Percentiles rank a stretch among this genome's conserved stretches.
Evolutionary conservation across 108 stramenopile genomes (phyloP).

Genomic region (Skeletonema potamos): DNA sequence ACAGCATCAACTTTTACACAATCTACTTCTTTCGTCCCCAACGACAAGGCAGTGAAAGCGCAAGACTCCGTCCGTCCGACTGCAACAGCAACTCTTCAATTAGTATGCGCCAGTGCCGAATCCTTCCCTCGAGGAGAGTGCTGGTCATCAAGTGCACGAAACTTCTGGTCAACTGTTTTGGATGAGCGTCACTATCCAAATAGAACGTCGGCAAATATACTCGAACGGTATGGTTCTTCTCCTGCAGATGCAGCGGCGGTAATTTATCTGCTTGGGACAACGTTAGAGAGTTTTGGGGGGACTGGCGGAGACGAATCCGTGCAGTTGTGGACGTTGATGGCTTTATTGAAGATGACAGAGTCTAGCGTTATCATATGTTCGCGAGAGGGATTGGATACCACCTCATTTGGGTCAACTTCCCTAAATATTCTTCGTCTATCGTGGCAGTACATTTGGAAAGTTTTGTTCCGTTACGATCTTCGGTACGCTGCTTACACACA

Average conservation of each 20-base stretch:
- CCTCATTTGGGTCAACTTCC: constrained; percentile 25
- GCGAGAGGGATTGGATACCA: constrained; percentile 22
- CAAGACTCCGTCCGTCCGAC: constrained; percentile 17
- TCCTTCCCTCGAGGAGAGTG: constrained; percentile 76
- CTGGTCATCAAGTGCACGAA: constrained; percentile 58
- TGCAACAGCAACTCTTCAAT: constrained; percentile 45
- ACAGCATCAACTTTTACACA: not conserved
- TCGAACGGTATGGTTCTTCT: constrained; percentile 50
- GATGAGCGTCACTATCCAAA: constrained; percentile 33
- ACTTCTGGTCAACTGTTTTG: constrained; percentile 53
- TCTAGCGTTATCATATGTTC: constrained; percentile 47
- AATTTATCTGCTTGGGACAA: constrained; percentile 51
- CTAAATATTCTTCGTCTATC: constrained; percentile 17
- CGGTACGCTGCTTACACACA: constrained; percentile 60
- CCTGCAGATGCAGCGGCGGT: constrained; percentile 58
- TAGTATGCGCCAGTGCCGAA: constrained; percentile 72
- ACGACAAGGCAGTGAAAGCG: not conserved
- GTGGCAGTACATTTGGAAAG: constrained; percentile 70
- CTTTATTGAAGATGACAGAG: constrained; percentile 62
- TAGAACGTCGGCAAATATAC: constrained; percentile 34
- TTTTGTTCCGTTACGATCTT: constrained; percentile 60
- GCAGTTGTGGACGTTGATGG: constrained; percentile 65
- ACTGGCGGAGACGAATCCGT: constrained; percentile 46
- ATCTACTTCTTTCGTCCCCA: not conserved
- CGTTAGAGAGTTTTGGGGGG: constrained; percentile 64